Conservation (phyloP, 768 basidiomycete species). For the Naganishia onofrii region DNA sequence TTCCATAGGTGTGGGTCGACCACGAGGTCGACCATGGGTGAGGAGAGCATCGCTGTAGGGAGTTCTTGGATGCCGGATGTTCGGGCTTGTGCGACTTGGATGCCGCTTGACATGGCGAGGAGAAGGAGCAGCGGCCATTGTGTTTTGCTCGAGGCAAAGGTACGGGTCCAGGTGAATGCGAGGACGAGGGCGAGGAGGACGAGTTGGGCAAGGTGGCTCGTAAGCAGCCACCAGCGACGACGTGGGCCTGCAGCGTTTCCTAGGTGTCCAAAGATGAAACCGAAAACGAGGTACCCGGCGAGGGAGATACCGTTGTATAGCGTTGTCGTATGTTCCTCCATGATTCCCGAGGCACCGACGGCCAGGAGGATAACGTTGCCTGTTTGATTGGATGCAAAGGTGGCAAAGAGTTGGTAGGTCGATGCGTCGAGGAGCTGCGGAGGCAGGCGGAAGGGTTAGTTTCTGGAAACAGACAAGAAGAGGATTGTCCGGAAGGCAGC, state of each 20-base stretch:
- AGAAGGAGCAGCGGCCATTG: slow-evolving; percentile 29
- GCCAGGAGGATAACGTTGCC: slow-evolving; percentile 31
- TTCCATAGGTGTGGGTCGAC: slow-evolving; percentile 10
- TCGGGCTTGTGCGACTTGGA: slow-evolving; percentile 25
- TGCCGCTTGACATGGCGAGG: slow-evolving; percentile 15
- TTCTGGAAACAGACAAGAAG: neutral
- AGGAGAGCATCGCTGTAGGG: slow-evolving; percentile 27
- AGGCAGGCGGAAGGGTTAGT: neutral
- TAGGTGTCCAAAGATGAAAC: slow-evolving; percentile 12
- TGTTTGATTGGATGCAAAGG: slow-evolving; percentile 28
- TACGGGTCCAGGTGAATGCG: slow-evolving; percentile 15
- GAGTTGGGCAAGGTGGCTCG: slow-evolving; percentile 9
- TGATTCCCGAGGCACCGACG: slow-evolving; percentile 18
- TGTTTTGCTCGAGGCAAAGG: neutral
- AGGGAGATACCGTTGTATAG: slow-evolving; percentile 26
- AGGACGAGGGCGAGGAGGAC: neutral
- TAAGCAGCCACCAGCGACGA: slow-evolving; percentile 23
- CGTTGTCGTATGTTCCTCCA: slow-evolving; percentile 24
- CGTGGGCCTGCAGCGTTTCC: slow-evolving; percentile 17
- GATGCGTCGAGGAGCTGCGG: slow-evolving; percentile 27
- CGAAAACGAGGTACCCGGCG: slow-evolving; percentile 21
- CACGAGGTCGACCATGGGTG: slow-evolving; percentile 24
- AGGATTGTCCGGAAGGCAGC: neutral
- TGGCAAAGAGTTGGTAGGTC: slow-evolving; percentile 18
- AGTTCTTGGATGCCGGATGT: slow-evolving; percentile 25